Conservation (phyloP, 202 grass and related monocot species). For the Saccharum hybrid region DNA sequence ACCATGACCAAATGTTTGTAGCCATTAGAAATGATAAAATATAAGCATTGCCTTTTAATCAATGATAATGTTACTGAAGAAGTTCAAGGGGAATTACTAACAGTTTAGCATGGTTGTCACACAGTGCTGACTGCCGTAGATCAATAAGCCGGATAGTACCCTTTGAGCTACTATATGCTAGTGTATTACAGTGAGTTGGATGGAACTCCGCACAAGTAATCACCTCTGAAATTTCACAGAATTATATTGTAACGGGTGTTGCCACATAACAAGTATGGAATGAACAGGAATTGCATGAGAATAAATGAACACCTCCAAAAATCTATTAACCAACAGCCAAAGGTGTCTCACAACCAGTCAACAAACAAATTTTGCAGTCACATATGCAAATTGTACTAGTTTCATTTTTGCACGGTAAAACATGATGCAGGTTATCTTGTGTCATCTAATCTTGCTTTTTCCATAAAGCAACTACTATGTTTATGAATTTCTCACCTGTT, state of each 20-base stretch:
- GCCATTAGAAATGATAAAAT: slow-evolving; percentile 23
- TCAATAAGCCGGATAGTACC: slow-evolving; percentile 95
- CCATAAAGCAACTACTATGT: slow-evolving; percentile 22
- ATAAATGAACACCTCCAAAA: slow-evolving; percentile 10
- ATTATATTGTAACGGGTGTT: slow-evolving; percentile 45
- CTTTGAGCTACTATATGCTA: slow-evolving; percentile 97
- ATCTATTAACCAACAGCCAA: slow-evolving; percentile 32
- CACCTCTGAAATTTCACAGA: slow-evolving; percentile 84
- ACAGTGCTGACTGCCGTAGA: slow-evolving; percentile 87
- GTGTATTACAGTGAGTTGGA: slow-evolving; percentile 81
- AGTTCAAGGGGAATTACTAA: slow-evolving; percentile 63
- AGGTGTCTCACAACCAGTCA: slow-evolving; percentile 13
- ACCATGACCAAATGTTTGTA: slow-evolving; percentile 24
- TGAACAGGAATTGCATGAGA: slow-evolving; percentile 34
- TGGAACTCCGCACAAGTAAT: slow-evolving; percentile 98
- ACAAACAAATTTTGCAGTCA: slow-evolving; percentile 36
- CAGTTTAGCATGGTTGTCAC: slow-evolving; percentile 94
- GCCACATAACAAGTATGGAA: slow-evolving; percentile 36
- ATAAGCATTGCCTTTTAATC: slow-evolving; percentile 30
- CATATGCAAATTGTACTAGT: slow-evolving; percentile 25
- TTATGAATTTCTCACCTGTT: slow-evolving; percentile 10
- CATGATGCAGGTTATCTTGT: slow-evolving; percentile 16
- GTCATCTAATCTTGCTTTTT: slow-evolving; percentile 14
- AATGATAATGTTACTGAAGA: slow-evolving; percentile 47
- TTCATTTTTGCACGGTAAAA: slow-evolving; percentile 19